Evolutionary conservation across 129 eudicot species (phyloP), one percentile per base, ranked within the genome.

Genomic region (Helianthus tuberosus): DNA sequence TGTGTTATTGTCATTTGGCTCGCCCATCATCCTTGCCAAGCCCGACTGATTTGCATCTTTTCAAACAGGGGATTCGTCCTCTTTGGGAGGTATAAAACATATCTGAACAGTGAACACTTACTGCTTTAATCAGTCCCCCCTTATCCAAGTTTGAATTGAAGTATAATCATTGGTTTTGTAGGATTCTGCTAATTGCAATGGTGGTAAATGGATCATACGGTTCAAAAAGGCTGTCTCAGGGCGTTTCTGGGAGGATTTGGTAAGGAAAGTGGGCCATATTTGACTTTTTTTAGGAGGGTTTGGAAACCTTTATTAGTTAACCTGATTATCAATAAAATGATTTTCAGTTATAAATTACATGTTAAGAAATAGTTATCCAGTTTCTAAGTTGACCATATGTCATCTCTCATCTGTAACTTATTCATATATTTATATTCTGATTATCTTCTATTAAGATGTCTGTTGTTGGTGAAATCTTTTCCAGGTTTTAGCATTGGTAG

Each of bases 221-320:
- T 90, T 93, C 64, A 93, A 93, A 73, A 93, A 93, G 82, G 86
- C 64, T 39, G 90, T 93, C 36, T 90, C 98, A 29, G 98, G 98
- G 49, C 98, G 98, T 68, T 93, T 89, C 67, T 93, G 98, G 98
- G 98, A 93, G 80, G 98, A 93, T 79, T 84, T 93, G 96, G 98
- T 93, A 78, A 80, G 88, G 61, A 23, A 32, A 66, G 38, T 35
- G 10, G 51, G 15, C 47, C 11, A 64, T 49, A 23, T 60, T 54
- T 61, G 20, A 39, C 44, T 0, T 39, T 7, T 39, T 39, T 29
- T 29, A 29, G 35, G 35, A 29, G 35, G 35, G 5, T 39, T 39
- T 39, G 44, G 44, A 39, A 78, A 39, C 44, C 44, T 39, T 39
- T 39, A 39, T 1, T 1, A 2, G 8, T 52, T 15, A 1, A 52